Evolutionary conservation across 805 yeast species (phyloP).

Genomic region (Kuraishia ogatae): DNA sequence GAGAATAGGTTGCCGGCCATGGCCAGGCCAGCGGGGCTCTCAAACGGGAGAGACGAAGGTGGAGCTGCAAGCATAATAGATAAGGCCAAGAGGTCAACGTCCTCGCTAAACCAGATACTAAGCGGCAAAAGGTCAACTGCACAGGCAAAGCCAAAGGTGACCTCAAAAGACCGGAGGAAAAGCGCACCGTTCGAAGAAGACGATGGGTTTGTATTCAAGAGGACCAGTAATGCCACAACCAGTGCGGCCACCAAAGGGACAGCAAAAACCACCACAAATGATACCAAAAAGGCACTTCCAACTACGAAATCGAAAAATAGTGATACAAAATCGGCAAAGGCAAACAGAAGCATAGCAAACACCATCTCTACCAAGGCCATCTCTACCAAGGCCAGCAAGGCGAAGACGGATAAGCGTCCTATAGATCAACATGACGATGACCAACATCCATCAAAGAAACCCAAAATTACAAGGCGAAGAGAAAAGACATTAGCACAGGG

Average conservation of each 20-base stretch:
- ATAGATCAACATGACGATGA: background rate
- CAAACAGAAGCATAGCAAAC: background rate
- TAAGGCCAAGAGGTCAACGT: slow-evolving; percentile 1
- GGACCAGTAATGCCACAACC: slow-evolving; percentile 6
- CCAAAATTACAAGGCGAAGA: background rate
- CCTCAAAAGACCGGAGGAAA: slow-evolving; percentile 2
- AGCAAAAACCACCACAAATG: background rate
- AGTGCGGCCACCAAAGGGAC: background rate
- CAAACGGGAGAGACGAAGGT: background rate
- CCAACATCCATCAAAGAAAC: background rate
- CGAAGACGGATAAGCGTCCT: background rate
- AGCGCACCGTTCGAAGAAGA: slow-evolving; percentile 17
- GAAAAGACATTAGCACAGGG: background rate
- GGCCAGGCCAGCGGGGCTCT: background rate
- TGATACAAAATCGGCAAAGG: no score
- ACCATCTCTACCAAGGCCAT: no score
- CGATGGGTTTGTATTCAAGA: slow-evolving; percentile 23
- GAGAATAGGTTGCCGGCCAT: background rate
- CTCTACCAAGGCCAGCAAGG: no score
- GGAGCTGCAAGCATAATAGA: background rate
- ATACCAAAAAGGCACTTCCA: background rate
- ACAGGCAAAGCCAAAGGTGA: background rate
- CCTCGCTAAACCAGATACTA: slow-evolving; percentile 2
- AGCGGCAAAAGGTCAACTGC: background rate
- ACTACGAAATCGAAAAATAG: no score